Percentiles rank a stretch among this genome's conserved stretches.
Conservation (phyloP, 208 protist species). For the Crithidia mellificae region DNA sequence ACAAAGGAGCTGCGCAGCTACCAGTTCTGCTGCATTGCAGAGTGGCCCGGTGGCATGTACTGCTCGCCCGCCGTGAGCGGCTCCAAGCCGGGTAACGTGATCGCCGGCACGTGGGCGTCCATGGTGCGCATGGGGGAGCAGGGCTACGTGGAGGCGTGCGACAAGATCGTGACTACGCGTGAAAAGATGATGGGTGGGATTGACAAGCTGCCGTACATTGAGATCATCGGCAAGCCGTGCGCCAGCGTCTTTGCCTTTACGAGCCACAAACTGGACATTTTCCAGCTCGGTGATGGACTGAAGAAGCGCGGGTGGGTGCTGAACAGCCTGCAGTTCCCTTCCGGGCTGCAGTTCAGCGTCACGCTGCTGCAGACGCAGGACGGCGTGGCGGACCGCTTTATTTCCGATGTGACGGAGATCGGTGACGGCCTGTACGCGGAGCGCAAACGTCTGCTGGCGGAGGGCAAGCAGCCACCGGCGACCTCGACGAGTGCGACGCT, state of each 20-base stretch:
- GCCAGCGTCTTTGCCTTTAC: slow-evolving; percentile 90
- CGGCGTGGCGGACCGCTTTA: slow-evolving; percentile 75
- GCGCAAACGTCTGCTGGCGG: slow-evolving; percentile 30
- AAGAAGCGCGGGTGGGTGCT: slow-evolving; percentile 91
- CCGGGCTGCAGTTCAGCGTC: slow-evolving; percentile 92
- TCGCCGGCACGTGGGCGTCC: slow-evolving; percentile 96
- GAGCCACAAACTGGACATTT: slow-evolving; percentile 90
- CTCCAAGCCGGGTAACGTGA: slow-evolving; percentile 93
- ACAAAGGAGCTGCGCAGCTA: slow-evolving; percentile 84
- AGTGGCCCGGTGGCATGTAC: slow-evolving; percentile 99
- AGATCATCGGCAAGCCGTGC: slow-evolving; percentile 85
- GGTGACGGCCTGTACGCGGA: slow-evolving; percentile 47
- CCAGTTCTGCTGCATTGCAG: slow-evolving; percentile 95
- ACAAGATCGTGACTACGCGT: slow-evolving; percentile 79
- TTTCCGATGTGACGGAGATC: slow-evolving; percentile 69
- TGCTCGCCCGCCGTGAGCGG: slow-evolving; percentile 96
- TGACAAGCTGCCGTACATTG: slow-evolving; percentile 59
- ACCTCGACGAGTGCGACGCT: slow-evolving; percentile 70
- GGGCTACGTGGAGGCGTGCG: slow-evolving; percentile 82
- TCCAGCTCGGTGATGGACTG: slow-evolving; percentile 81
- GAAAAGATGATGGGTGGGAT: slow-evolving; percentile 80
- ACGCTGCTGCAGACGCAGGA: slow-evolving; percentile 86
- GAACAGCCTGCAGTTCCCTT: slow-evolving; percentile 93
- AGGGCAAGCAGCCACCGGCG: slow-evolving; percentile 40
- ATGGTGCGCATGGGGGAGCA: slow-evolving; percentile 93